Evolutionary conservation across 768 basidiomycete species (phyloP), one percentile per base, ranked within the genome.

Genomic region (Daedaleopsis sinensis): DNA sequence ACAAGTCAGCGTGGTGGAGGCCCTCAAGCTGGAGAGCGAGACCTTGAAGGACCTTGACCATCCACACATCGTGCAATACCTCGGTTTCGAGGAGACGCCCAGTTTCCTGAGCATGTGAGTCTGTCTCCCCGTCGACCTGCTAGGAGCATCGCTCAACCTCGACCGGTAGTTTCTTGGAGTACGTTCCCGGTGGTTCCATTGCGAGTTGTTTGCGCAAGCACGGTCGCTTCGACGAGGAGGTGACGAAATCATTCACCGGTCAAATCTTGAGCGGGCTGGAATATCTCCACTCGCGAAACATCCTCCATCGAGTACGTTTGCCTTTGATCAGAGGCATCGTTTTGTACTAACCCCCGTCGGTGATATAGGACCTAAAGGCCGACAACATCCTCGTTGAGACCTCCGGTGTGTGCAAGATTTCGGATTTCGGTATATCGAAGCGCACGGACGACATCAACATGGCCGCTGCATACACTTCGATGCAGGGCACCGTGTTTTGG

Each of bases 401-500:
- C 70, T 82, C 86, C 15, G 97, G 97, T 1, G 78, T 90, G 23
- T 97, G 96, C 82, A 98, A 98, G 77, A 98, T 99, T 54, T 96
- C 94, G 3, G 96, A 98, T 76, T 98, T 98, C 70, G 97, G 97
- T 44, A 98, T 98, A 59, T 96, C 94, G n/a, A 98, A 98, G 76
- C 85, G 93, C 62, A 94, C 88, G 63, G 94, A 91, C 63, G 94
- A 97, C 62, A 84, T 91, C 54, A 87, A 91, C 65, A 83, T 87
- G 55, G 85, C 85, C 68, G 91, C 85, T n/a, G 91, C 91, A 52
- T 88, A 85, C 64, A 96, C 95, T 1, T 91, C 93, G 21, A 95
- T 99, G 94, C 92, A 94, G 73, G 97, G 97, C 24, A 96, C 96
- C 19, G 91, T 98, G 38, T 98, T 97, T 73, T 99, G 97, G 96